These are phyloP conservation scores for Rosa multiflora DNA, from an alignment of 306 rosid genomes.

Conservation along the genomic window DNA sequence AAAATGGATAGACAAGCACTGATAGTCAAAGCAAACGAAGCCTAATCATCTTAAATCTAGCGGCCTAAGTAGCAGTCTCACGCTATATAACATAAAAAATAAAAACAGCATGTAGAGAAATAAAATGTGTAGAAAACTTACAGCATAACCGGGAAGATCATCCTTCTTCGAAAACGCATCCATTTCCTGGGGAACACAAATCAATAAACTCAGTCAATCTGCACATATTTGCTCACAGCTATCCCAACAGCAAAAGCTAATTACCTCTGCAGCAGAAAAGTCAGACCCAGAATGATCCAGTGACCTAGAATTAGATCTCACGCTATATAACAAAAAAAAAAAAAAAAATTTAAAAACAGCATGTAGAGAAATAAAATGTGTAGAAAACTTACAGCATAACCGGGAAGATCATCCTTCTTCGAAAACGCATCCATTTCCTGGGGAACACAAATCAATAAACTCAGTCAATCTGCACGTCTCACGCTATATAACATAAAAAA, in stretches of 20 bases:
- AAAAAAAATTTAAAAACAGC: too few relatives aligned
- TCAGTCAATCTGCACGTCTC: too few relatives aligned
- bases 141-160: slow-evolving; percentile 43
- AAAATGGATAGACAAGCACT: not conserved
- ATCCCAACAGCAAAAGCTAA: not conserved
- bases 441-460: too few relatives aligned
- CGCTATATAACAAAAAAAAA: too few relatives aligned
- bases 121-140: slow-evolving; percentile 20
- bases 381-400: too few relatives aligned
- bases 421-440: too few relatives aligned
- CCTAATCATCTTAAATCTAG: not conserved
- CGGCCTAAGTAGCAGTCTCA: too few relatives aligned
- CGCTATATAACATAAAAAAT: not conserved
- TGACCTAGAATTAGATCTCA: slow-evolving; percentile 28
- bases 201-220: not conserved
- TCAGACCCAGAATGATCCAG: slow-evolving; percentile 17
- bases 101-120: not conserved
- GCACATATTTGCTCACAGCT: not conserved
- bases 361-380: too few relatives aligned
- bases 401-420: too few relatives aligned
- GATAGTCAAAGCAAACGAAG: not conserved
- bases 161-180: slow-evolving; percentile 31
- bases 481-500: not conserved
- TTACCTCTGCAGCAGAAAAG: slow-evolving; percentile 25
- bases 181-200: slow-evolving; percentile 13